Conservation (phyloP, 768 basidiomycete genomes). For the Mrakia blollopis region DNA sequence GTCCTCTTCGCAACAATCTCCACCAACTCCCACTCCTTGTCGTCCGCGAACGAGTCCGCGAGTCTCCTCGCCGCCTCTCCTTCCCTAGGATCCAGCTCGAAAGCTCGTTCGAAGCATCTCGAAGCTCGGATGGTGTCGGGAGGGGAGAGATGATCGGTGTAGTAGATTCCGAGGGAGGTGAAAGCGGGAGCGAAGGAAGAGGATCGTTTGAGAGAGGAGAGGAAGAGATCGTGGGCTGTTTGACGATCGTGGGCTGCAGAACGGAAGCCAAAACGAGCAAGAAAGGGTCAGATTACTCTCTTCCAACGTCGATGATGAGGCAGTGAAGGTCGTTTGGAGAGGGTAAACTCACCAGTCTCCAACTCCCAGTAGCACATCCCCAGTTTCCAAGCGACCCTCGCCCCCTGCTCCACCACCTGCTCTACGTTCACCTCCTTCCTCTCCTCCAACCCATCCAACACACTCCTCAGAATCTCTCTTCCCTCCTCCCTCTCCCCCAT, state of each 20-base stretch:
- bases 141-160: slow-evolving; percentile 63
- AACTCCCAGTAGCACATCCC: slow-evolving; percentile 71
- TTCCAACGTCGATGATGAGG: too few relatives aligned
- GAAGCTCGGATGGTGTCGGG: slow-evolving; percentile 78
- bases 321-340: too few relatives aligned
- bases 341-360: slow-evolving; percentile 55
- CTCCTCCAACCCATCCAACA: slow-evolving; percentile 38
- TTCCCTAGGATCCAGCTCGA: slow-evolving; percentile 89
- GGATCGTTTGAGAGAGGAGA: slow-evolving; percentile 68
- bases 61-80: slow-evolving; percentile 75
- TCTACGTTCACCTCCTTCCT: slow-evolving; percentile 49
- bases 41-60: slow-evolving; percentile 83
- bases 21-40: slow-evolving; percentile 91
- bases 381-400: slow-evolving; percentile 77
- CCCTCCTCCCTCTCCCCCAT: slow-evolving; percentile 41
- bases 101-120: slow-evolving; percentile 96
- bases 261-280: background rate
- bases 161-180: slow-evolving; percentile 88
- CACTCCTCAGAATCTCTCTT: slow-evolving; percentile 38
- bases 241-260: slow-evolving; percentile 42
- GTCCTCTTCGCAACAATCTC: slow-evolving; percentile 88
- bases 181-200: slow-evolving; percentile 82
- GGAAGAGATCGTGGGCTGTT: slow-evolving; percentile 71
- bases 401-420: slow-evolving; percentile 53
- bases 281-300: background rate